A percentile compares a stretch with the other conserved stretches of the same genome.
Evolutionary conservation across 441 rosid species (phyloP).

Genomic region (Hura crepitans): DNA sequence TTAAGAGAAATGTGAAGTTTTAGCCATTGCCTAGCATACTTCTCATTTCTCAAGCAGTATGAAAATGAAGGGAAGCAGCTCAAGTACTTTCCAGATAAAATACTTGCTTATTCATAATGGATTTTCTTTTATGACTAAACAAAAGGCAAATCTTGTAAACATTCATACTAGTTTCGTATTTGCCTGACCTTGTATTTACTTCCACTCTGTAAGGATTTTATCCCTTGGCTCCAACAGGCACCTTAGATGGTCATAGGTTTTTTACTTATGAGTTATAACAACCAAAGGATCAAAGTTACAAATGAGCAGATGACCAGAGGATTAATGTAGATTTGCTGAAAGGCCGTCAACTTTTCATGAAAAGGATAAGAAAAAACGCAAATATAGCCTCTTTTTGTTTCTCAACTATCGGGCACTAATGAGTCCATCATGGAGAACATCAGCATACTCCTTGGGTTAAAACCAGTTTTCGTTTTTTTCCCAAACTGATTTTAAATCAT

Average conservation of each 20-base stretch:
- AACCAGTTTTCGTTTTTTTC: neutral
- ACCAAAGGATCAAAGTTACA: neutral
- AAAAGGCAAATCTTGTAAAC: neutral
- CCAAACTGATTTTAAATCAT: neutral
- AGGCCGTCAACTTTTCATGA: neutral
- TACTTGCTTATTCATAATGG: neutral
- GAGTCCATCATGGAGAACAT: neutral
- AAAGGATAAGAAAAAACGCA: neutral
- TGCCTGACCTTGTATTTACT: neutral
- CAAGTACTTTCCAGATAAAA: neutral
- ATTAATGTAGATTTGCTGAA: neutral
- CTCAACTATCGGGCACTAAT: neutral
- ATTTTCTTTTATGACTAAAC: neutral
- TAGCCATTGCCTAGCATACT: neutral
- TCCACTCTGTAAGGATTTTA: neutral
- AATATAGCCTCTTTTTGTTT: neutral
- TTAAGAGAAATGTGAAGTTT: neutral
- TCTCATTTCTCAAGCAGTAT: neutral
- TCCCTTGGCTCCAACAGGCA: neutral
- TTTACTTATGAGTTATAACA: neutral
- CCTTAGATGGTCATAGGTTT: neutral
- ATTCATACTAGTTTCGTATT: conserved; percentile 1
- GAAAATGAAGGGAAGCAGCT: neutral
- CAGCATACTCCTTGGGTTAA: neutral
- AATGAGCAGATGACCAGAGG: neutral